Evolutionary conservation across 257 asterid species (phyloP).

Genomic region (Solanum neorickii): DNA sequence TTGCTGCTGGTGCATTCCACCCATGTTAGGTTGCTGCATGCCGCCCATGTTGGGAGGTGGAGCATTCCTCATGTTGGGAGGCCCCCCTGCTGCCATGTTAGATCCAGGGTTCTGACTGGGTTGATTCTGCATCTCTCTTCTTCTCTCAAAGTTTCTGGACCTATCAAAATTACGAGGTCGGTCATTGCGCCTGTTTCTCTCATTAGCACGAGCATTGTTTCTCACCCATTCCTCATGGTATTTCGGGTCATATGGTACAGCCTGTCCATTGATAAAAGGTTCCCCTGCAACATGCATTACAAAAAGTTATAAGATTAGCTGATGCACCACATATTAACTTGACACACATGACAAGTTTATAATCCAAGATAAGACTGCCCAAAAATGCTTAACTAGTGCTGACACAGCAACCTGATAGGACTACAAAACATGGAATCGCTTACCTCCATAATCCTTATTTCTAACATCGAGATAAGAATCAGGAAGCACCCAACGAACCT

Average conservation of each 20-base stretch:
- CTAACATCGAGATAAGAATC: slow-evolving; percentile 91
- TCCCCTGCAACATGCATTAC: slow-evolving; percentile 49
- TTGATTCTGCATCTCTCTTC: slow-evolving; percentile 21
- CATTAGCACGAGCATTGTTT: slow-evolving; percentile 53
- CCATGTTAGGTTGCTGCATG: slow-evolving; percentile 4
- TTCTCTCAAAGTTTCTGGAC: slow-evolving; percentile 48
- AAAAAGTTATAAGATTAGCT: not conserved
- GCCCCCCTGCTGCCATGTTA: slow-evolving; percentile 6
- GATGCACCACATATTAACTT: not conserved
- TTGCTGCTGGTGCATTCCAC: not conserved
- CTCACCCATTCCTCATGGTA: slow-evolving; percentile 96
- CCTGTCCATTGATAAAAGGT: slow-evolving; percentile 91
- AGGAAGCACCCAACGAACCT: slow-evolving; percentile 98
- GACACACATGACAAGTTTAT: not conserved
- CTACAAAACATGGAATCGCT: not conserved
- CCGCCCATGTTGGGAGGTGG: slow-evolving; percentile 7
- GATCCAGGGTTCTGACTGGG: not conserved
- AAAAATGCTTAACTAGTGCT: not conserved
- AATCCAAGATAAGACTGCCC: not conserved
- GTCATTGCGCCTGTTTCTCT: slow-evolving; percentile 66
- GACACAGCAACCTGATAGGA: not conserved
- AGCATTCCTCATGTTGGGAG: slow-evolving; percentile 10
- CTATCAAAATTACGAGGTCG: slow-evolving; percentile 61
- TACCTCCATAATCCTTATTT: slow-evolving; percentile 96
- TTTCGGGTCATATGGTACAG: slow-evolving; percentile 88